These are phyloP conservation scores for Cicer pinnatifidum DNA, from an alignment of 306 rosid genomes.

Conservation along the genomic window DNA sequence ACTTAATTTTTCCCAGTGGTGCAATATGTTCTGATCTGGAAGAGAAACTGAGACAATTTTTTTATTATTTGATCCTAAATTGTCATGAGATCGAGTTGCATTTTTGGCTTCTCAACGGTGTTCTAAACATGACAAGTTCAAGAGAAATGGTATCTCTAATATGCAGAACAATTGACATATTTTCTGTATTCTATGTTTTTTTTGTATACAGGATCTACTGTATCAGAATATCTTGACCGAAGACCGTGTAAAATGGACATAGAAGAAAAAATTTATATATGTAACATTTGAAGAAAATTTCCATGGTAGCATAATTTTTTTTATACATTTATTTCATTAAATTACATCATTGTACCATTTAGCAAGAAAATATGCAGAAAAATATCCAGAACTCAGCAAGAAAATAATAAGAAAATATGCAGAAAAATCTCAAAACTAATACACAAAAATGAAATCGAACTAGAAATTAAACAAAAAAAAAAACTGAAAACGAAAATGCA, in stretches of 20 bases:
- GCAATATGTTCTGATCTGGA: neutral
- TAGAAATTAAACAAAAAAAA: too few relatives aligned
- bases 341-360: too few relatives aligned
- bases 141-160: neutral
- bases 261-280: neutral
- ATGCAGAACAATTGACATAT: neutral
- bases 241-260: neutral
- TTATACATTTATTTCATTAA: too few relatives aligned
- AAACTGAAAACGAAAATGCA: too few relatives aligned
- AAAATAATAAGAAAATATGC: too few relatives aligned
- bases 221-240: neutral
- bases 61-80: neutral
- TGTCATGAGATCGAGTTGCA: neutral
- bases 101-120: neutral
- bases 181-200: neutral
- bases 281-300: too few relatives aligned
- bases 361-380: too few relatives aligned
- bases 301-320: too few relatives aligned
- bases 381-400: too few relatives aligned
- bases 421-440: too few relatives aligned
- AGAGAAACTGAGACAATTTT: neutral
- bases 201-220: neutral
- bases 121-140: neutral
- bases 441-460: too few relatives aligned
- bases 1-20: neutral